Evolutionary conservation across 345 rosid species (phyloP), one percentile per base, ranked within the genome.

Genomic region (Raphanus sativus): DNA sequence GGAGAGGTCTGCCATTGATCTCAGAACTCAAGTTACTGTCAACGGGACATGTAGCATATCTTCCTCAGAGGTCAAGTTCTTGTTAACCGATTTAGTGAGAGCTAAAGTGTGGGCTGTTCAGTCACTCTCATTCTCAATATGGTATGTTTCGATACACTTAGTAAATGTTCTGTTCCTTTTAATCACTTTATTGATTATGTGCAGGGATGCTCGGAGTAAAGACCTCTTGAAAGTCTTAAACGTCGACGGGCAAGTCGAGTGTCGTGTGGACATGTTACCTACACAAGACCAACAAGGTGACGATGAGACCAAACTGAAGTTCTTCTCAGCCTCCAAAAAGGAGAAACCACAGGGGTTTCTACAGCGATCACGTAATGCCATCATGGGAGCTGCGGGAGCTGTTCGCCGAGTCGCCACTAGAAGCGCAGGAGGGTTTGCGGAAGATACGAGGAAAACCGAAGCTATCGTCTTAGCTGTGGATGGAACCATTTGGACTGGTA

Each of bases 351-450:
- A 78, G 59, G 90, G 97, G n/a, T 88, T 92, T 71, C 71, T 92
- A 73, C 98, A 90, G 81, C 84, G 98, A 33, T 92, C 96, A 13
- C 91, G 98, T n/a, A 90, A 92, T 82, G 98, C 96, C 42, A 84
- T 92, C 62, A 83, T 89, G 85, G 98, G 98, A 84, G 98, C 98
- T 30, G 98, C 98, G 34, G 98, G 90, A 56, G 96, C 96, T 42
- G 98, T 92, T 71, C 92, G 96, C 17, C 85, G 96, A 59, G 96
- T 87, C 9, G 96, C 97, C 64, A 87, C 96, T 5, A 84, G 90
- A 73, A 87, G 89, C 52, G 90, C 91, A 54, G 90, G 89, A 28
- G 90, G 88, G 11, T 92, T 90, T 65, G 81, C 73, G 1, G 98
- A 92, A 61, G 96, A 92, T 63, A 74, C 77, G 34, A 92, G 88